Conservation (phyloP, 108 stramenopile genomes). For the Epithemia pelagica region DNA sequence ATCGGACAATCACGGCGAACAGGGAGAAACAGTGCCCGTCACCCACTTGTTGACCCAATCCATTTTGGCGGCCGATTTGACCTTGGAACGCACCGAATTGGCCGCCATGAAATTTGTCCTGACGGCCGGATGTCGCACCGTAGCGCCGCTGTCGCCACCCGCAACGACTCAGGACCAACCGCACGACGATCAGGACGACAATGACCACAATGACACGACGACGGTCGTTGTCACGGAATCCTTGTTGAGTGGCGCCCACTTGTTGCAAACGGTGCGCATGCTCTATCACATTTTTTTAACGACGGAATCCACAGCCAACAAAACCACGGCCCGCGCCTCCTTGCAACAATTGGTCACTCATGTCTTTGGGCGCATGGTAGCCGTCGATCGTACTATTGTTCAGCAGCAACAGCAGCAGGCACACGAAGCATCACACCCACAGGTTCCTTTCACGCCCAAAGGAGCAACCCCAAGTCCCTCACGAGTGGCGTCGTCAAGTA, state of each 20-base stretch:
- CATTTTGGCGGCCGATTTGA: constrained; percentile 56
- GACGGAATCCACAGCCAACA: constrained; percentile 76
- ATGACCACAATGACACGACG: neutral
- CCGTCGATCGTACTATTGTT: constrained; percentile 23
- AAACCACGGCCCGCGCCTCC: constrained; percentile 92
- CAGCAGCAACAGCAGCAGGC: too few relatives aligned
- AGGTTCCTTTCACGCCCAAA: neutral
- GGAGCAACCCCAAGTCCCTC: too few relatives aligned
- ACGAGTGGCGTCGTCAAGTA: neutral
- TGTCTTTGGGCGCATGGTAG: constrained; percentile 83
- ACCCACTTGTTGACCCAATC: constrained; percentile 57
- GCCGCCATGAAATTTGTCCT: constrained; percentile 74
- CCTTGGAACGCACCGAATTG: constrained; percentile 47
- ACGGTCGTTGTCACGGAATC: neutral
- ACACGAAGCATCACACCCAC: constrained; percentile 12
- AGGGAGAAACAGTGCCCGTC: constrained; percentile 11
- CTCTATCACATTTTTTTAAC: constrained; percentile 91
- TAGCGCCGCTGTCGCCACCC: neutral
- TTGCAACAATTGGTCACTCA: constrained; percentile 89
- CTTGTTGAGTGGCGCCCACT: constrained; percentile 66
- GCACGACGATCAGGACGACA: neutral
- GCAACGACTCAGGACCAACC: neutral
- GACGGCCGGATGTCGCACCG: constrained; percentile 55
- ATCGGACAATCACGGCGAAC: neutral
- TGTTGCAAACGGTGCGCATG: constrained; percentile 88